Conservation (phyloP, 2,329 filamentous ascomycete species). For the Achaetomium macrosporum region DNA sequence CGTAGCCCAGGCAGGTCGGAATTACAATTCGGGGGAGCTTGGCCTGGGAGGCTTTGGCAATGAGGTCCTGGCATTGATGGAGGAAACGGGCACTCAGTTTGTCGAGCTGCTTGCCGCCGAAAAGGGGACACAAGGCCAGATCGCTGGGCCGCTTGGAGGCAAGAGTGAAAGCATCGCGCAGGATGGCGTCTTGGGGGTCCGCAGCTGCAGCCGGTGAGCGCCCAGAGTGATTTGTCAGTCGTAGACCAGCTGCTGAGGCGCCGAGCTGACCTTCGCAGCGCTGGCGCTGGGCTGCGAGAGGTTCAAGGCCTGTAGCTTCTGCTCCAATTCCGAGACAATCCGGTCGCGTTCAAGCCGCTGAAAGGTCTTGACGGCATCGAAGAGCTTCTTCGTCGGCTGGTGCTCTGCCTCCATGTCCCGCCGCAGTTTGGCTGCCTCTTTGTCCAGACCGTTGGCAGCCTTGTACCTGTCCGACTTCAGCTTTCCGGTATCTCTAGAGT, state of each 20-base stretch:
- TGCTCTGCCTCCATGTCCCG: constrained; percentile 27
- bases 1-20: constrained; percentile 31
- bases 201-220: constrained; percentile 27
- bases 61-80: constrained; percentile 26
- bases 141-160: background rate
- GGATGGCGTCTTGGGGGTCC: constrained; percentile 24
- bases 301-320: constrained; percentile 14
- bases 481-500: background rate
- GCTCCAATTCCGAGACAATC: background rate
- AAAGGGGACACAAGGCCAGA: background rate
- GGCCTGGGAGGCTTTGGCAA: constrained; percentile 26
- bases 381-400: constrained; percentile 34
- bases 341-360: background rate
- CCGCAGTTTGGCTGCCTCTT: constrained; percentile 22
- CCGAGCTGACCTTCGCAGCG: background rate
- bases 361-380: constrained; percentile 30
- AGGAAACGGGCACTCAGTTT: background rate
- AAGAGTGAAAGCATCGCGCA: constrained; percentile 13
- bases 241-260: constrained; percentile 19
- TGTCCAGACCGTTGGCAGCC: constrained; percentile 15
- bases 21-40: constrained; percentile 34
- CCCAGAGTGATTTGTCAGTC: constrained; percentile 25
- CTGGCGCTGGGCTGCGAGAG: constrained; percentile 4
- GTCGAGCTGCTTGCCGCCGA: background rate
- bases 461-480: background rate